Evolutionary conservation across 805 yeast species (phyloP).

Genomic region (Myxozyma vanderwaltii): DNA sequence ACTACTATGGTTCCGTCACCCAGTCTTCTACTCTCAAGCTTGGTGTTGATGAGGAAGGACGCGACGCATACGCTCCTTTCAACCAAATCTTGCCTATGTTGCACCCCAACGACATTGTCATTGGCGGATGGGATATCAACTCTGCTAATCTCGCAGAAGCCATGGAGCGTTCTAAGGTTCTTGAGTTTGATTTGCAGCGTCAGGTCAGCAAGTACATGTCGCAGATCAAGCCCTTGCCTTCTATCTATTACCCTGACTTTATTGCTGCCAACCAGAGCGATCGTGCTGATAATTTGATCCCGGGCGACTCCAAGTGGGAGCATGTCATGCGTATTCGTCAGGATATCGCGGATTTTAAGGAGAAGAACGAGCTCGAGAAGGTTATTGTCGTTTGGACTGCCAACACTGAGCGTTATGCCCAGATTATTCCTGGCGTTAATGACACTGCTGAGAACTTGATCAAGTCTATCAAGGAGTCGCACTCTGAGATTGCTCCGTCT

Average conservation of each 20-base stretch:
- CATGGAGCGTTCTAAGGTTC: conserved; percentile 80
- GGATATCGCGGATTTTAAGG: conserved; percentile 78
- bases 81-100: conserved; percentile 85
- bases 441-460: conserved; percentile 83
- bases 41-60: conserved; percentile 79
- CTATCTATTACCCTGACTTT: conserved; percentile 93
- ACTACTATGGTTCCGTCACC: conserved; percentile 92
- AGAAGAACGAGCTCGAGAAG: conserved; percentile 70
- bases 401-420: conserved; percentile 91
- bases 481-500: conserved; percentile 85
- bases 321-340: conserved; percentile 85
- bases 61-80: conserved; percentile 91
- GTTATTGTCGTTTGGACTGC: conserved; percentile 96
- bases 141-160: conserved; percentile 70
- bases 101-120: conserved; percentile 84
- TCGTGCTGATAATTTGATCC: conserved; percentile 85
- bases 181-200: conserved; percentile 80
- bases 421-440: conserved; percentile 74
- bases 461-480: conserved; percentile 71
- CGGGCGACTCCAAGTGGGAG: conserved; percentile 75
- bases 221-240: conserved; percentile 69
- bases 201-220: conserved; percentile 68
- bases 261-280: conserved; percentile 92
- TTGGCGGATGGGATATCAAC: conserved; percentile 95
- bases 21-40: conserved; percentile 88